Evolutionary conservation across 2,329 filamentous ascomycete species (phyloP).

Genomic region (Parastagonospora avenae): DNA sequence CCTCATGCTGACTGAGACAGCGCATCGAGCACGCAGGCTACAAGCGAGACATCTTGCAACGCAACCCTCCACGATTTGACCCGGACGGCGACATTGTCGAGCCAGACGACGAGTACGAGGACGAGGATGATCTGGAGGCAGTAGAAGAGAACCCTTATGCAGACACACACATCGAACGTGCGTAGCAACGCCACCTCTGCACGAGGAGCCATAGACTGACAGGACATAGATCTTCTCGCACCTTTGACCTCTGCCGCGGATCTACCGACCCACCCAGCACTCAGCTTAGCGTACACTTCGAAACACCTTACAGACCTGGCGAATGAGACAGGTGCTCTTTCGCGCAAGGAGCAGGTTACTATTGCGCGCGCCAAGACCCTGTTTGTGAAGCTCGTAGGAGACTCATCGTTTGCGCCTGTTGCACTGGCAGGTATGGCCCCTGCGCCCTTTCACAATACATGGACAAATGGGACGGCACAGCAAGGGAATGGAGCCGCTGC

Average conservation of each 20-base stretch:
- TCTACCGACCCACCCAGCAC: constrained; percentile 72
- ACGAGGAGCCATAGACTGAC: not conserved
- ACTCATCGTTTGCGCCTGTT: constrained; percentile 69
- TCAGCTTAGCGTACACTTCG: constrained; percentile 76
- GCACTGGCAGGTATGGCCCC: constrained; percentile 56
- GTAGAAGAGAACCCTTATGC: constrained; percentile 74
- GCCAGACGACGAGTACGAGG: constrained; percentile 71
- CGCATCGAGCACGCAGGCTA: constrained; percentile 76
- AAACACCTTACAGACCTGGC: constrained; percentile 74
- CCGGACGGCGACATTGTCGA: constrained; percentile 79
- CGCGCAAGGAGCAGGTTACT: constrained; percentile 75
- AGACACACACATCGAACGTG: constrained; percentile 73
- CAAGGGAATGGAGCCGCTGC: constrained; percentile 14
- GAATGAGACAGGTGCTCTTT: constrained; percentile 69
- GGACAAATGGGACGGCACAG: constrained; percentile 13
- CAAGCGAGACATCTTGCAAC: constrained; percentile 72
- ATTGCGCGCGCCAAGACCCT: constrained; percentile 77
- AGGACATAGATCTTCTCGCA: constrained; percentile 67
- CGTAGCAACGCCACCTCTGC: constrained; percentile 28
- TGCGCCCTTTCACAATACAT: constrained; percentile 25
- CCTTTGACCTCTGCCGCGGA: constrained; percentile 78
- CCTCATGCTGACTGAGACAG: constrained; percentile 51
- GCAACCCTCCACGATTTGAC: constrained; percentile 74
- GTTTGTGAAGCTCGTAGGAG: constrained; percentile 74
- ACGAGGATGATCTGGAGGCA: constrained; percentile 66